phyloP scores from a whole-genome alignment of 805 yeast genomes.

The Cyberlindnera japonica region DNA sequence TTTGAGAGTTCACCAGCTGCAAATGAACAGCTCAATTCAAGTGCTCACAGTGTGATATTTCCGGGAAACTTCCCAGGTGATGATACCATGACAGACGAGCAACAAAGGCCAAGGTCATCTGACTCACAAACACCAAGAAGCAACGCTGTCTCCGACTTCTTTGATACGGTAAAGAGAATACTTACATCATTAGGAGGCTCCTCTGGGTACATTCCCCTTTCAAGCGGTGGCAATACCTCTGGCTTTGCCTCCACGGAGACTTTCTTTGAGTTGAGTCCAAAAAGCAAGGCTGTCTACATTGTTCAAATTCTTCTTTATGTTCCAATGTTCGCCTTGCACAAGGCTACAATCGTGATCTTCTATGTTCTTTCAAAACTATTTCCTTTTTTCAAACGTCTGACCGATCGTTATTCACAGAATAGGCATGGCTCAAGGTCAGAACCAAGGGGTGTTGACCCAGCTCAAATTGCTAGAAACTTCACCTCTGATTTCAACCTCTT shows the following conservation, averaged over 20 bases:
- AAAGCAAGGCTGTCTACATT: constrained; percentile 25
- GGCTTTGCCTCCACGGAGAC: constrained; percentile 3
- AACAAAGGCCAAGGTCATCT: constrained; percentile 1
- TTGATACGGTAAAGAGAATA: constrained; percentile 26
- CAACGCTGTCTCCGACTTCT: constrained; percentile 21
- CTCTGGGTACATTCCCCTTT: constrained; percentile 28
- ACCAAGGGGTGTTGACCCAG: constrained; percentile 44
- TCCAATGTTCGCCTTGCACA: constrained; percentile 33
- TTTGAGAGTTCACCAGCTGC: constrained; percentile 26
- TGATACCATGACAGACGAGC: constrained; percentile 3
- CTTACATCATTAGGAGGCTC: constrained; percentile 21
- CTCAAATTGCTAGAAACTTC: constrained; percentile 49
- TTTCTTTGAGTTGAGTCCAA: constrained; percentile 23
- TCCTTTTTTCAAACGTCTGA: constrained; percentile 36
- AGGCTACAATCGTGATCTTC: constrained; percentile 26
- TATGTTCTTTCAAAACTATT: constrained; percentile 29
- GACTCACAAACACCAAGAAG: constrained; percentile 6
- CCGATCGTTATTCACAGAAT: constrained; percentile 35
- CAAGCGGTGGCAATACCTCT: constrained; percentile 17
- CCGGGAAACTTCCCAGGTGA: constrained; percentile 24
- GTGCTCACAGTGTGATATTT: constrained; percentile 12
- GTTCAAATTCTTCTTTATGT: constrained; percentile 30
- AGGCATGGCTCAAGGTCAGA: constrained; percentile 34
- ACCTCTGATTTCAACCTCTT: constrained; percentile 49
- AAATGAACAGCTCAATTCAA: constrained; percentile 21